Base-by-base conservation (phyloP, 1,139 yeast genomes). In the Waltiozyma sp. region DNA sequence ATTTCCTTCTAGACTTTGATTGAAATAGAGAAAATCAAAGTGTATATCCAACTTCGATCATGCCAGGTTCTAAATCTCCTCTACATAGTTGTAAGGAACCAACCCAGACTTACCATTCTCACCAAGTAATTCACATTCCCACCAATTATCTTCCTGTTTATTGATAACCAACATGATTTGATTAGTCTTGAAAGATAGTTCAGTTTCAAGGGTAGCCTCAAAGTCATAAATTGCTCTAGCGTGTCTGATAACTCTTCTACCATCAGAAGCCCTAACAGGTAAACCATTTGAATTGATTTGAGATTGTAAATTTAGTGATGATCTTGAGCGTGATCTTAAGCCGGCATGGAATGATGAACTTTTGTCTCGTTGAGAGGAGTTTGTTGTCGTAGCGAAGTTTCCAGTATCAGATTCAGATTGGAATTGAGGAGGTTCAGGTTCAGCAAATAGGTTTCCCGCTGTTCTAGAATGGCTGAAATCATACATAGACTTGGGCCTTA, bases 81-180 rank as follows among this genome's bases (percentile, higher is more conserved):
- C 63, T 37, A 79, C 58, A 54, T 79, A 86, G 55, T 87, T 86
- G 45, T 89, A 84, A 13, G 96, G 95, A 3, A 88, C 91, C 43
- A 86, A 69, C 0, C 96, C 96, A 10, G 77, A 68, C 11, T 73
- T 74, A 24, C 75, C 69, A 45, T 73, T 72, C n/a, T 61, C 60
- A 9, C 75, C 68, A 58, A 46, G 15, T 19, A 45, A 38, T 40
- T 87, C 95, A 48, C 86, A 83, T 52, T 81, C 80, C 80, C 83
- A 87, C 95, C 96, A 87, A 33, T 88, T 87, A 56, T 87, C 95
- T 43, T 82, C 89, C 59, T 86, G 94, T 68, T 73, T 80, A 51
- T 77, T 77, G 23, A 84, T 62, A 14, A 87, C 75, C 48, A 78
- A 71, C 60, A 87, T 65, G n/a, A 76, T 60, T 68, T 88, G 93